Evolutionary conservation across 1,139 yeast species (phyloP).

Genomic region (Eremothecium gossypii): DNA sequence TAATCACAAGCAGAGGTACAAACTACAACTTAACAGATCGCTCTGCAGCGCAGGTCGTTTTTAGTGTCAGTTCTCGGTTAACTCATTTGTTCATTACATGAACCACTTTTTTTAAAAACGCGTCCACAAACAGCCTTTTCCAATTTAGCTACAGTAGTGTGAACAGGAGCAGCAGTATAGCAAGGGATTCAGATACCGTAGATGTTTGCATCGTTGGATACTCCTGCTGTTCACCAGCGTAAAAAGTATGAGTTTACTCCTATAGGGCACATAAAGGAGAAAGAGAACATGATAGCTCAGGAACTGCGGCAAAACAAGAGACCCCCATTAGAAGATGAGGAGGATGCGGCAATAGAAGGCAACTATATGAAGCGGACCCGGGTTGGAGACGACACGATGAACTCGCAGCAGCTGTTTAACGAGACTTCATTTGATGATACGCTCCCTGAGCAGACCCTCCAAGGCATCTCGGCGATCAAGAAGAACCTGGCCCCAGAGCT

Average conservation of each 20-base stretch:
- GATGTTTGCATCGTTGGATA: slow-evolving; percentile 5
- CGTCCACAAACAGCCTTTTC: too few species aligned
- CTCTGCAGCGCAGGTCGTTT: too few species aligned
- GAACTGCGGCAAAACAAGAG: slow-evolving; percentile 7
- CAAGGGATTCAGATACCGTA: neutral
- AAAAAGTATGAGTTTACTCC: slow-evolving; percentile 28
- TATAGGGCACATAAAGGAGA: slow-evolving; percentile 24
- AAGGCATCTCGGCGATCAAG: slow-evolving; percentile 5
- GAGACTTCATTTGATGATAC: slow-evolving; percentile 29
- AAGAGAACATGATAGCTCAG: slow-evolving; percentile 11
- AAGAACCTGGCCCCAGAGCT: slow-evolving; percentile 17
- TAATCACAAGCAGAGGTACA: too few species aligned
- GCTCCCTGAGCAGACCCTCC: slow-evolving; percentile 17
- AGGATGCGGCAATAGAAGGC: slow-evolving; percentile 6
- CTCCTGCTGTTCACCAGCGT: slow-evolving; percentile 8
- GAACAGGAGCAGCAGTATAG: neutral
- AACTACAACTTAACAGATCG: too few species aligned
- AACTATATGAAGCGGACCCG: slow-evolving; percentile 6
- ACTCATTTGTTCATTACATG: too few species aligned
- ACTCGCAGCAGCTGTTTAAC: slow-evolving; percentile 22
- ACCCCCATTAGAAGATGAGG: slow-evolving; percentile 5
- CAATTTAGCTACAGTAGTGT: too few species aligned
- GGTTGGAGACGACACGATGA: slow-evolving; percentile 19
- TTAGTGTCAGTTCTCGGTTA: too few species aligned
- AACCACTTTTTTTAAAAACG: too few species aligned